Evolutionary conservation across 2,329 filamentous ascomycete species (phyloP).

Genomic region (Parastagonospora nodorum): DNA sequence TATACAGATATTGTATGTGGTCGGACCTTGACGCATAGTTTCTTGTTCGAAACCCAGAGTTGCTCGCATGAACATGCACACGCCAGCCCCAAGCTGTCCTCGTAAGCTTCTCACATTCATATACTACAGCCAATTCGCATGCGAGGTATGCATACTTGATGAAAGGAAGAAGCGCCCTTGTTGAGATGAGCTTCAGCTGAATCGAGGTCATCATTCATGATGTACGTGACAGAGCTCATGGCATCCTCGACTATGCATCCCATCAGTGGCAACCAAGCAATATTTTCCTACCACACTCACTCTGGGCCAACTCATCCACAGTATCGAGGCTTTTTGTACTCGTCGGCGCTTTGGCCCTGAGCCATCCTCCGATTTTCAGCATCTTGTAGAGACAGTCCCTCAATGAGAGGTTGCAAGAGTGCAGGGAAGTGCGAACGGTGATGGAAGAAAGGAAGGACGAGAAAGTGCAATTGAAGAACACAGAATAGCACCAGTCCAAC

Average conservation of each 20-base stretch:
- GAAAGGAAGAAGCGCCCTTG: conserved; percentile 81
- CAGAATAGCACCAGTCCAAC: background rate
- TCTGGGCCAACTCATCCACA: conserved; percentile 62
- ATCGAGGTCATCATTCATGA: conserved; percentile 90
- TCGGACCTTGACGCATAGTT: conserved; percentile 74
- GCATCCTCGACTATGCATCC: conserved; percentile 50
- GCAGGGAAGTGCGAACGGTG: conserved; percentile 4
- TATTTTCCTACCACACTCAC: conserved; percentile 35
- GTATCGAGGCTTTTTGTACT: conserved; percentile 63
- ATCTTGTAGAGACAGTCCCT: conserved; percentile 19
- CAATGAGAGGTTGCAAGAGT: background rate
- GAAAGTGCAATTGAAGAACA: background rate
- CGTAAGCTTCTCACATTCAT: conserved; percentile 19
- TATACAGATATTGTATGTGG: background rate
- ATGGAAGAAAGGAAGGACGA: background rate
- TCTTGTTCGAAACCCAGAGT: conserved; percentile 91
- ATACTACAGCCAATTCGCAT: background rate
- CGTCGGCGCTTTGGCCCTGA: conserved; percentile 40
- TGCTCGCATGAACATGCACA: conserved; percentile 83
- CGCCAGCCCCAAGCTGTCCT: conserved; percentile 72
- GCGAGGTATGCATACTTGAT: conserved; percentile 59
- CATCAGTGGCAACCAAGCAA: conserved; percentile 18
- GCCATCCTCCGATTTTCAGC: conserved; percentile 47
- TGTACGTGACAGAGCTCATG: conserved; percentile 65
- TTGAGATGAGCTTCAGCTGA: conserved; percentile 75